Conservation (phyloP, 2,329 filamentous ascomycete species). For the Alternaria infectoria region DNA sequence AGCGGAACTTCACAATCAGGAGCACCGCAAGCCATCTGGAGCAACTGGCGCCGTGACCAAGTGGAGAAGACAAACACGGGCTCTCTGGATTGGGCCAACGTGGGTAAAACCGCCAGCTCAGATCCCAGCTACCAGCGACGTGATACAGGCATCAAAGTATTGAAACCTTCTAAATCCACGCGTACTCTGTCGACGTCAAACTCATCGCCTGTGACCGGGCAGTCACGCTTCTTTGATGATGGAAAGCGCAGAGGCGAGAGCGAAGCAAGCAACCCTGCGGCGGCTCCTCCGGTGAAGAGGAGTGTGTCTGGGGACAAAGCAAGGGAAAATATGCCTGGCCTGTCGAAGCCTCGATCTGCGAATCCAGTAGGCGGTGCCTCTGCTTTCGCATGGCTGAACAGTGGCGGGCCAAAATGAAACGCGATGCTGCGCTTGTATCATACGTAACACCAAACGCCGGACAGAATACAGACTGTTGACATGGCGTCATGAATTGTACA, state of each 20-base stretch:
- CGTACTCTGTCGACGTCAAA: conserved; percentile 54
- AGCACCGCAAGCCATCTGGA: conserved; percentile 54
- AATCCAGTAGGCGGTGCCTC: conserved; percentile 93
- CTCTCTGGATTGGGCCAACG: conserved; percentile 61
- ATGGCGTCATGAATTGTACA: not conserved
- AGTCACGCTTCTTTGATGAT: conserved; percentile 59
- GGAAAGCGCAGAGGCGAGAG: conserved; percentile 48
- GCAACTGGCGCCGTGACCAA: conserved; percentile 56
- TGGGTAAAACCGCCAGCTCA: conserved; percentile 61
- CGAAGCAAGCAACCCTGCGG: conserved; percentile 17
- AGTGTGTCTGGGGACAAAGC: conserved; percentile 40
- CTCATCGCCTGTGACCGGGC: conserved; percentile 38
- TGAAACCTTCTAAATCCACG: conserved; percentile 75
- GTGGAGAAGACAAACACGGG: conserved; percentile 37
- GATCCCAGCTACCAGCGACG: conserved; percentile 71
- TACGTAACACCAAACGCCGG: not conserved
- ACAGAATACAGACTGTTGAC: not conserved
- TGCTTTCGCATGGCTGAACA: conserved; percentile 90
- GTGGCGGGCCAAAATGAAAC: conserved; percentile 34
- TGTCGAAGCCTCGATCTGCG: conserved; percentile 62
- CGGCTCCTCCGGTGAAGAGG: conserved; percentile 35
- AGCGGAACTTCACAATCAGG: conserved; percentile 35
- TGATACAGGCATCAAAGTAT: conserved; percentile 84
- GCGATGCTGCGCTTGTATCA: not conserved
- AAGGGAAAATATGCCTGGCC: conserved; percentile 46